Evolutionary conservation across 2,329 filamentous ascomycete species (phyloP).

Genomic region (Aurifilum marmelostoma): DNA sequence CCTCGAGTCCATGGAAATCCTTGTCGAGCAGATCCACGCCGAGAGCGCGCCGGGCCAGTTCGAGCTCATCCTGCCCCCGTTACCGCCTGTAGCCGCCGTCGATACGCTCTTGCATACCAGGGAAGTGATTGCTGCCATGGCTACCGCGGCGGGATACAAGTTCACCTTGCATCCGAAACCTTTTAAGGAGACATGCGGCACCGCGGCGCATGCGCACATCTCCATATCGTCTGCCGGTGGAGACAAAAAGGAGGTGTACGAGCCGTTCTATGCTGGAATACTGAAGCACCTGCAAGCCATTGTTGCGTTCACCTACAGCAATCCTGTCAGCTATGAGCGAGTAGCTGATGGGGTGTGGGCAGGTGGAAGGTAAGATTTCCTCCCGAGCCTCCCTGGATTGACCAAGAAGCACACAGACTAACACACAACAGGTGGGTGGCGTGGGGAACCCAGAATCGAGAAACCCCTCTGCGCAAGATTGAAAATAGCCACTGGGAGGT

Average conservation of each 20-base stretch:
- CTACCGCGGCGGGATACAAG: constrained; percentile 62
- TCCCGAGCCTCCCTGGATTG: not conserved
- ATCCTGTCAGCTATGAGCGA: constrained; percentile 69
- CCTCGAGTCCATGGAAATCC: constrained; percentile 65
- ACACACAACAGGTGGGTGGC: constrained; percentile 58
- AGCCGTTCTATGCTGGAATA: constrained; percentile 73
- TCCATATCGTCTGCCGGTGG: constrained; percentile 59
- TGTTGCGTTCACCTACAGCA: constrained; percentile 70
- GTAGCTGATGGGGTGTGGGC: constrained; percentile 73
- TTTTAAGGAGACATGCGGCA: constrained; percentile 59
- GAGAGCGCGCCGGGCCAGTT: constrained; percentile 77
- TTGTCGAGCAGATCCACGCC: constrained; percentile 73
- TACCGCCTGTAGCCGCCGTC: constrained; percentile 66
- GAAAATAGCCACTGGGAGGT: constrained; percentile 74
- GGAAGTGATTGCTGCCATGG: constrained; percentile 68
- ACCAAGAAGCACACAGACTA: not conserved
- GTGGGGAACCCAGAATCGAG: constrained; percentile 83
- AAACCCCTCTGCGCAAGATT: constrained; percentile 72
- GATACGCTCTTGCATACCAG: constrained; percentile 73
- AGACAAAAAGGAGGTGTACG: constrained; percentile 51
- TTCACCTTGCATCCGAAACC: constrained; percentile 78
- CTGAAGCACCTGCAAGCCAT: constrained; percentile 67
- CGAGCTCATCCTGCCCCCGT: constrained; percentile 71
- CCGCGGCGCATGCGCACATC: constrained; percentile 70
- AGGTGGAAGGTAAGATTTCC: constrained; percentile 59